These are phyloP conservation scores for Fraxinus xanthoxyloides DNA, from an alignment of 305 asterid genomes.

Conservation along the genomic window DNA sequence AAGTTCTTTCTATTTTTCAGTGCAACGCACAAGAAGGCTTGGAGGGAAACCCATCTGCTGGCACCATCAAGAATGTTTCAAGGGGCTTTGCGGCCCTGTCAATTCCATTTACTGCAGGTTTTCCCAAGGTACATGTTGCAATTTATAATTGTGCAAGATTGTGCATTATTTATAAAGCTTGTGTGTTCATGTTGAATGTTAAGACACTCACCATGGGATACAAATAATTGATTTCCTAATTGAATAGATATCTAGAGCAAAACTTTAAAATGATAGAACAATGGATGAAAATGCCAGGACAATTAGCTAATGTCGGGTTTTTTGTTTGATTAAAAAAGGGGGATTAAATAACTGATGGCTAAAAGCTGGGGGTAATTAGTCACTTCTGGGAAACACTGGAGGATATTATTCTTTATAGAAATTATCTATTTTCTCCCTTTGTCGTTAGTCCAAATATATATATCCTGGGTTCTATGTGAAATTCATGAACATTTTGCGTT, in stretches of 20 bases:
- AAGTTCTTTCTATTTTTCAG: conserved; percentile 35
- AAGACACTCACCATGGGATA: neutral
- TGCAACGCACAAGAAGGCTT: conserved; percentile 82
- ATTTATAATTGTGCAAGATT: neutral
- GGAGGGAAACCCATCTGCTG: conserved; percentile 77
- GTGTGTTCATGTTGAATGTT: neutral
- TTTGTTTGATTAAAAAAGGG: neutral
- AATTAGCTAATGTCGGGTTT: neutral
- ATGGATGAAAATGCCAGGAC: neutral
- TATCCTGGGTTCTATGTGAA: neutral
- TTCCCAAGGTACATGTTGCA: conserved; percentile 59
- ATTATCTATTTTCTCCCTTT: neutral
- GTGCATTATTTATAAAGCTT: neutral
- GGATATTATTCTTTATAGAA: neutral
- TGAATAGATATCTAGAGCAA: neutral
- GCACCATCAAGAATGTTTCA: conserved; percentile 61
- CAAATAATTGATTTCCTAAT: neutral
- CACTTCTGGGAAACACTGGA: neutral
- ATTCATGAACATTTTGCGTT: conserved; percentile 8
- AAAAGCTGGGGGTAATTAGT: neutral
- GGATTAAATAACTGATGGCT: neutral
- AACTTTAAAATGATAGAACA: neutral
- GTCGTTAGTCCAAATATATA: neutral
- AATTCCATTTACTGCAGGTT: conserved; percentile 63
- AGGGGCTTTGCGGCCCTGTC: conserved; percentile 73